Percentiles rank a stretch among this genome's conserved stretches.
Evolutionary conservation across 2,329 filamentous ascomycete species (phyloP).

Genomic region (Trichoderma asperellum): DNA sequence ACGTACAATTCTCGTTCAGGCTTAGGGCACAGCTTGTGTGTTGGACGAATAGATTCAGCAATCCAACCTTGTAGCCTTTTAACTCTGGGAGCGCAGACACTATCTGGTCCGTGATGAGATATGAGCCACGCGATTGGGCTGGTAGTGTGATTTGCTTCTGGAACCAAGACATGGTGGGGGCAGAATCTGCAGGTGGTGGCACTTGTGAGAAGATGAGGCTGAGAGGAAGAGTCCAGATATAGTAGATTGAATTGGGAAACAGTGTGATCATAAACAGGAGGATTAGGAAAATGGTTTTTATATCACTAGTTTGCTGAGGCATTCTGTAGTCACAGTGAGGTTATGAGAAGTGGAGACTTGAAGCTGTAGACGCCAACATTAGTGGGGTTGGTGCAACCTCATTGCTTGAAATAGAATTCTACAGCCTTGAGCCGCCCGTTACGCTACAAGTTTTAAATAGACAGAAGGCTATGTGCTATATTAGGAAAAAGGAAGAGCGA

Average conservation of each 20-base stretch:
- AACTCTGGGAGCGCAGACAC: conserved; percentile 76
- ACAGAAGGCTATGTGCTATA: no score
- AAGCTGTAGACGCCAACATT: conserved; percentile 1
- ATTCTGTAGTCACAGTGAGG: conserved; percentile 37
- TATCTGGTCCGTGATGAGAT: conserved; percentile 84
- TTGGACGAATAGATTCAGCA: conserved; percentile 90
- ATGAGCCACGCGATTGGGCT: conserved; percentile 76
- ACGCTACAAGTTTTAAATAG: no score
- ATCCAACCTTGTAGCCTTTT: conserved; percentile 77
- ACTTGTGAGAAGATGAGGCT: conserved; percentile 41
- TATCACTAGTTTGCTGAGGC: conserved; percentile 46
- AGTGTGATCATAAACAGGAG: conserved; percentile 53
- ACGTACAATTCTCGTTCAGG: conserved; percentile 83
- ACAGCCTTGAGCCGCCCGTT: no score
- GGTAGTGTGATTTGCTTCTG: conserved; percentile 87
- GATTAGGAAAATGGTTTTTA: conserved; percentile 51
- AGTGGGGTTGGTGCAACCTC: conserved; percentile 23
- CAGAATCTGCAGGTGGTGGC: conserved; percentile 38
- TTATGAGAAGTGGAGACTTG: conserved; percentile 36
- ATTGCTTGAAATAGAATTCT: no score
- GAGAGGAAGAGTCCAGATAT: conserved; percentile 55
- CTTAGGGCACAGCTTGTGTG: conserved; percentile 91
- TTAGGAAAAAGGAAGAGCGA: neutral
- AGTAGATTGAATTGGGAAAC: conserved; percentile 59
- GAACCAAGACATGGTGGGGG: conserved; percentile 68